Conservation (phyloP, 2,329 filamentous ascomycete species). For the Endoconidiophora laricicola region DNA sequence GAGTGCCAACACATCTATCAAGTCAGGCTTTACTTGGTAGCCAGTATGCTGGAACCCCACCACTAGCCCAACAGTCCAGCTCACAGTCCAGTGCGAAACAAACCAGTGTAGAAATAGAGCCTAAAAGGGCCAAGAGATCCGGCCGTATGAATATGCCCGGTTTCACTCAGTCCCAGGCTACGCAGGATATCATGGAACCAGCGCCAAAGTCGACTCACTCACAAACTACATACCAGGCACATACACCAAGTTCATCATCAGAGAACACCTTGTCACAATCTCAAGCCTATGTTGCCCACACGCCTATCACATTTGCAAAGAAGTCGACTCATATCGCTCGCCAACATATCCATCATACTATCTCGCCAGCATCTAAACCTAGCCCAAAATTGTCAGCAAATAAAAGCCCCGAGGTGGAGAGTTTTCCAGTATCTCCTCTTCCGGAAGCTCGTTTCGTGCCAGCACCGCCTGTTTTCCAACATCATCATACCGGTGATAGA, state of each 20-base stretch:
- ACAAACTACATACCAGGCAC: neutral
- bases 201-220: neutral
- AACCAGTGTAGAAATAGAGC: neutral
- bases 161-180: constrained; percentile 3
- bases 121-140: neutral
- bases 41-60: neutral
- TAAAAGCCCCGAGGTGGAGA: too few species aligned
- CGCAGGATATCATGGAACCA: neutral
- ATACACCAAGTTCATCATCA: neutral
- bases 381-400: too few species aligned
- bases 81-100: too few species aligned
- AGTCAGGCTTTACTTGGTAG: too few species aligned
- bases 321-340: neutral
- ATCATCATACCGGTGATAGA: too few species aligned
- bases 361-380: too few species aligned
- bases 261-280: neutral
- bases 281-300: neutral
- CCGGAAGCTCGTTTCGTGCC: too few species aligned
- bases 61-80: constrained; percentile 1
- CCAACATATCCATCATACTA: too few species aligned
- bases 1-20: too few species aligned
- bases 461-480: too few species aligned
- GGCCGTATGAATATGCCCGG: constrained; percentile 9
- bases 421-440: too few species aligned
- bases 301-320: neutral